Conservation (phyloP, 2,329 filamentous ascomycete genomes). For the Escovopsis weberi region DNA sequence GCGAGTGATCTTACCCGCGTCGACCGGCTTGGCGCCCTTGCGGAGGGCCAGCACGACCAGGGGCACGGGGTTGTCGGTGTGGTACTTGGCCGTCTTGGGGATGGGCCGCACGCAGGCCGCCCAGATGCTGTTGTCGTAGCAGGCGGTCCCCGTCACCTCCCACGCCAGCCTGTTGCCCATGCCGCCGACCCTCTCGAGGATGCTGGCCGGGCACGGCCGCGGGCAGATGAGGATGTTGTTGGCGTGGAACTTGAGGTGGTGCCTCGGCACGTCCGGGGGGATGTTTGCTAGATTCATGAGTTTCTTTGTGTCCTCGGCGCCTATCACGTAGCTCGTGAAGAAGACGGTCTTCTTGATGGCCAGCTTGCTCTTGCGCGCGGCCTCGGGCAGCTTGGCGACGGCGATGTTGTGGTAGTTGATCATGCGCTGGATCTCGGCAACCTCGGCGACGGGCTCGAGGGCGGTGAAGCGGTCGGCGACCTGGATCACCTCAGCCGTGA, state of each 20-base stretch:
- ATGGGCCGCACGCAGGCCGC: slow-evolving; percentile 67
- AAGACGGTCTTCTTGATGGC: slow-evolving; percentile 76
- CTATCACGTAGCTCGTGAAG: slow-evolving; percentile 85
- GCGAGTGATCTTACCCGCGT: slow-evolving; percentile 66
- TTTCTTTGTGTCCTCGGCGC: slow-evolving; percentile 52
- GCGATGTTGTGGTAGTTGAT: slow-evolving; percentile 73
- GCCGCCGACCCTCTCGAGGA: slow-evolving; percentile 74
- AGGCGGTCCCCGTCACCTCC: slow-evolving; percentile 65
- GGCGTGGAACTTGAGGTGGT: slow-evolving; percentile 66
- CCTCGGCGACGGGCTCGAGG: slow-evolving; percentile 65
- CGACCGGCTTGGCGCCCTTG: slow-evolving; percentile 60
- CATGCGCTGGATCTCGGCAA: slow-evolving; percentile 75
- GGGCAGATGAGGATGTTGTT: slow-evolving; percentile 87
- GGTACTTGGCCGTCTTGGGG: slow-evolving; percentile 48
- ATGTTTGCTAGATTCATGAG: slow-evolving; percentile 57
- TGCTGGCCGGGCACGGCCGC: slow-evolving; percentile 53
- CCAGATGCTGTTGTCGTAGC: slow-evolving; percentile 72
- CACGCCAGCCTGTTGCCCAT: slow-evolving; percentile 72
- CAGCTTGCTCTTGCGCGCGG: slow-evolving; percentile 31
- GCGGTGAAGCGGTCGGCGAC: slow-evolving; percentile 62
- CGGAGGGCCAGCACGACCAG: slow-evolving; percentile 71
- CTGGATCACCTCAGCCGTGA: slow-evolving; percentile 70
- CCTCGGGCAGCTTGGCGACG: slow-evolving; percentile 17
- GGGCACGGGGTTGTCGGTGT: slow-evolving; percentile 67
- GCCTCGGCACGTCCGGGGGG: slow-evolving; percentile 45